These are phyloP conservation scores for Lathyrus sativus DNA, from an alignment of 306 rosid species.

Conservation along the genomic window DNA sequence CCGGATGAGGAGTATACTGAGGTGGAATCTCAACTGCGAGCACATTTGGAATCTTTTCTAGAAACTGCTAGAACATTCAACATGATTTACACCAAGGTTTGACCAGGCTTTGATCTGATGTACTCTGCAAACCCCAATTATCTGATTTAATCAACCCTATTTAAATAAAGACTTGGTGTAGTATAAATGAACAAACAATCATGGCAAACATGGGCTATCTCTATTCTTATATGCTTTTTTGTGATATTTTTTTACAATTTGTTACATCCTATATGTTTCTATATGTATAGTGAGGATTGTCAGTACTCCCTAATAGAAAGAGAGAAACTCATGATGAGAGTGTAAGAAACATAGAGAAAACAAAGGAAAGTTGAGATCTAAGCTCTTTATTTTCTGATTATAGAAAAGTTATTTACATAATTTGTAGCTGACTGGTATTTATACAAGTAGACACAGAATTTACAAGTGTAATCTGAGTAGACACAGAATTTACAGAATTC, in stretches of 20 bases:
- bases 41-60: constrained; percentile 84
- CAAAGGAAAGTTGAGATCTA: no score
- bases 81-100: constrained; percentile 86
- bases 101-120: constrained; percentile 13
- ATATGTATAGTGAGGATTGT: not conserved
- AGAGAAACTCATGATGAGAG: no score
- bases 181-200: constrained; percentile 16
- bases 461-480: no score
- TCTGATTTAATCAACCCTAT: constrained; percentile 20
- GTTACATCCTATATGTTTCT: constrained; percentile 19
- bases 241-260: constrained; percentile 1
- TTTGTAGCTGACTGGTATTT: no score
- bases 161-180: constrained; percentile 10
- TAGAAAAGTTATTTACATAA: no score
- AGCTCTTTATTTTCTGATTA: no score
- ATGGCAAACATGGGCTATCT: constrained; percentile 10
- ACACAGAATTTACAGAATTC: no score
- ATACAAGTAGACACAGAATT: no score
- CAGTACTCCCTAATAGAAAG: no score
- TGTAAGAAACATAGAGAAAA: no score
- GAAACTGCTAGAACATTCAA: constrained; percentile 95
- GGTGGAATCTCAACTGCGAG: constrained; percentile 84
- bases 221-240: constrained; percentile 1
- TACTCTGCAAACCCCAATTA: not conserved
- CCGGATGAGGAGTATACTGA: constrained; percentile 88